Evolutionary conservation across 768 basidiomycete genomes (phyloP).

Genomic region (Cyclocybe aegerita): DNA sequence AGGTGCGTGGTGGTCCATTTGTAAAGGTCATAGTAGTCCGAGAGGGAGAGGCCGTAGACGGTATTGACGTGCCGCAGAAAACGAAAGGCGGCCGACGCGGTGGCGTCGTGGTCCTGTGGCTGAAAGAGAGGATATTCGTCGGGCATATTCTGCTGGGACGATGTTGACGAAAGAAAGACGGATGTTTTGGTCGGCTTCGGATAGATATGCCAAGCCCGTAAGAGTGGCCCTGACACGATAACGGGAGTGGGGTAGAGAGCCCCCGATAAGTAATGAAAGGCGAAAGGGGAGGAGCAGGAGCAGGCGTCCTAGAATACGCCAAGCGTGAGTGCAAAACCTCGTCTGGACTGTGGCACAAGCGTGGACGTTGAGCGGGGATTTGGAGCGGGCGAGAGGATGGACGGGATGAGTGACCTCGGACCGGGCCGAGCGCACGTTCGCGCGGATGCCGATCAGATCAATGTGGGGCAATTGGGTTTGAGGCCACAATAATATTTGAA

Average conservation of each 20-base stretch:
- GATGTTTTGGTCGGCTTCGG: slow-evolving; percentile 1
- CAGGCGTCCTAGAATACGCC: background rate
- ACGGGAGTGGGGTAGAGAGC: slow-evolving; percentile 11
- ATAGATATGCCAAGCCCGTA: slow-evolving; percentile 9
- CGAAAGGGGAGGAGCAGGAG: background rate
- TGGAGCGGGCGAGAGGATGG: background rate
- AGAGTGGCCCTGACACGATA: background rate
- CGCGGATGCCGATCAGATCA: slow-evolving; percentile 13
- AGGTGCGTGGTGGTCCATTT: slow-evolving; percentile 62
- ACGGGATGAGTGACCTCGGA: background rate
- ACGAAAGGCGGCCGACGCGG: slow-evolving; percentile 46
- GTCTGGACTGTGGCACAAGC: background rate
- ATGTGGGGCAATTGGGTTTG: slow-evolving; percentile 25
- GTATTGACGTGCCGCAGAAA: slow-evolving; percentile 54
- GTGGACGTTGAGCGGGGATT: background rate
- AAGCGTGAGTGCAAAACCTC: background rate
- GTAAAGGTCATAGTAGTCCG: slow-evolving; percentile 64
- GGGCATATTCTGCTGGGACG: slow-evolving; percentile 7
- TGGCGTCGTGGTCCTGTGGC: slow-evolving; percentile 38
- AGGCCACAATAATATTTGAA: slow-evolving; percentile 11
- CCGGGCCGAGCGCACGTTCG: slow-evolving; percentile 27
- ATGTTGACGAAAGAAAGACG: slow-evolving; percentile 1
- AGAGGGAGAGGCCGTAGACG: slow-evolving; percentile 40
- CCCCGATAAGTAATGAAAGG: too few species aligned
- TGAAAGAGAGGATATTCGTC: slow-evolving; percentile 37